Evolutionary conservation across 1,284 basidiomycete genomes (phyloP).

Genomic region (Taiwanofungus camphoratus): DNA sequence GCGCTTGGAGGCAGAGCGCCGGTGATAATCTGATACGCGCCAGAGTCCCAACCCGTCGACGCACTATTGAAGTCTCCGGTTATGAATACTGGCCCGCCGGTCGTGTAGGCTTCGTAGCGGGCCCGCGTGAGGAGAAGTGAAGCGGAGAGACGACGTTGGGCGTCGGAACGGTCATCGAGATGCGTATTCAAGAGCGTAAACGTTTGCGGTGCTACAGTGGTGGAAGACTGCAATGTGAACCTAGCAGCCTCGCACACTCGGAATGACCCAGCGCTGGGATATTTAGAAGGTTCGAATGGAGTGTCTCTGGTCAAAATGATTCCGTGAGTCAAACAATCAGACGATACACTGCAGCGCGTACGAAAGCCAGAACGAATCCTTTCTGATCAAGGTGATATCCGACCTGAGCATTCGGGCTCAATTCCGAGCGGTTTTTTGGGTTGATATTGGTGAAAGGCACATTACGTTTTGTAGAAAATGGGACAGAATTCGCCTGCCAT

Average conservation of each 20-base stretch:
- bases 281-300: slow-evolving; percentile 45
- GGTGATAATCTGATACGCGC: slow-evolving; percentile 47
- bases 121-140: slow-evolving; percentile 46
- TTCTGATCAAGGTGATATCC: slow-evolving; percentile 33
- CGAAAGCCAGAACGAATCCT: slow-evolving; percentile 55
- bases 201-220: slow-evolving; percentile 11
- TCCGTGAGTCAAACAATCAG: not conserved
- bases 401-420: slow-evolving; percentile 23
- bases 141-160: slow-evolving; percentile 43
- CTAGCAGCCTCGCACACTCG: slow-evolving; percentile 46
- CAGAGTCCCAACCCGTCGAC: slow-evolving; percentile 37
- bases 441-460: slow-evolving; percentile 7
- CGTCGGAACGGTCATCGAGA: slow-evolving; percentile 51
- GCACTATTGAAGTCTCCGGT: slow-evolving; percentile 54
- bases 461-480: slow-evolving; percentile 54
- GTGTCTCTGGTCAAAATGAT: slow-evolving; percentile 29
- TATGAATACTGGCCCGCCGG: slow-evolving; percentile 38
- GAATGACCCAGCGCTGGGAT: slow-evolving; percentile 47
- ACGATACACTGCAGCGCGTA: slow-evolving; percentile 20
- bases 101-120: slow-evolving; percentile 39
- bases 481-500: slow-evolving; percentile 57
- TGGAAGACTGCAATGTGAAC: slow-evolving; percentile 27
- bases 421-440: not conserved
- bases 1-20: slow-evolving; percentile 34
- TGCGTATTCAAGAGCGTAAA: slow-evolving; percentile 49